Evolutionary conservation across 352 stramenopile genomes (phyloP).

Genomic region (Aphanomyces euteiches): DNA sequence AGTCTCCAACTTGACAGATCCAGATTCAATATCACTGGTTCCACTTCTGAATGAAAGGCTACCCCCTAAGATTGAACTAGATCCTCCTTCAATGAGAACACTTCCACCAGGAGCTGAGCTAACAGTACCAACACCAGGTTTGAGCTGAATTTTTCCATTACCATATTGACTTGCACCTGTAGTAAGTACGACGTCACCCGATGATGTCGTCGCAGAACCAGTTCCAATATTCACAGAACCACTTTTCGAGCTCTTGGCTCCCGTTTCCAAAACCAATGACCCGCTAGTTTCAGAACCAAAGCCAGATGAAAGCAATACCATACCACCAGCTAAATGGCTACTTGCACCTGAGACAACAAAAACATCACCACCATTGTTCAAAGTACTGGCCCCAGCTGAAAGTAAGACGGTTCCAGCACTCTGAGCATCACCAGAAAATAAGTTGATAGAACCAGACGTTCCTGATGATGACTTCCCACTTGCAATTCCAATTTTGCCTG

Average conservation of each 20-base stretch:
- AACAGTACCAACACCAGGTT: constrained; percentile 5
- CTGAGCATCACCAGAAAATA: background rate
- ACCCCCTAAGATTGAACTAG: background rate
- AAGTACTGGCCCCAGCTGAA: background rate
- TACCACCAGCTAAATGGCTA: background rate
- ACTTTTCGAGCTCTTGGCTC: background rate
- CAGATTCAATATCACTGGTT: background rate
- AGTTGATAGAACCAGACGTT: background rate
- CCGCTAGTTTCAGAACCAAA: constrained; percentile 15
- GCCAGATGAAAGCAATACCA: constrained; percentile 8
- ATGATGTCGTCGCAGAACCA: background rate
- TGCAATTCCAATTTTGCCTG: background rate
- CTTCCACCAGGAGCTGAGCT: background rate
- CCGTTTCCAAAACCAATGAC: constrained; percentile 7
- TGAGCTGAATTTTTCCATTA: constrained; percentile 11
- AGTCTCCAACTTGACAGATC: background rate
- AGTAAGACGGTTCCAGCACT: background rate
- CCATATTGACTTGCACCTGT: background rate
- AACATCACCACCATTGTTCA: constrained; percentile 2
- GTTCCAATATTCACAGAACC: constrained; percentile 10
- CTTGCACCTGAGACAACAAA: constrained; percentile 4
- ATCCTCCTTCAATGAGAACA: constrained; percentile 16
- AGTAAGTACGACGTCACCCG: constrained; percentile 14
- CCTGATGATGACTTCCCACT: background rate
- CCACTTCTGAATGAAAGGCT: background rate